These are phyloP conservation scores for Pythium phragmitis DNA, from an alignment of 352 stramenopile genomes.

Conservation along the genomic window DNA sequence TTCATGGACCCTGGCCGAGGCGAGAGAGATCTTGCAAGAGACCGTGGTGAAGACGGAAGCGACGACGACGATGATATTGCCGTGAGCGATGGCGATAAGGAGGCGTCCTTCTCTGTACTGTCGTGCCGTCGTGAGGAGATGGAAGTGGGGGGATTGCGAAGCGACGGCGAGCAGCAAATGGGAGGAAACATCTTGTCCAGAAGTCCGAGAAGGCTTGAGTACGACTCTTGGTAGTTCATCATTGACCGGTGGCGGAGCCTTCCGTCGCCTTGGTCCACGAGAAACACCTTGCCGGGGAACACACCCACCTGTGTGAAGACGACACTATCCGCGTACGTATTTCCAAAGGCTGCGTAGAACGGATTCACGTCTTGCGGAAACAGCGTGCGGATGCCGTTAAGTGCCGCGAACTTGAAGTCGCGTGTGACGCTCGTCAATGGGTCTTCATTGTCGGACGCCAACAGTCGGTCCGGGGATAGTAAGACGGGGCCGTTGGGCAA, in stretches of 20 bases:
- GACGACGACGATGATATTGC: background rate
- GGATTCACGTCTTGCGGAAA: constrained; percentile 79
- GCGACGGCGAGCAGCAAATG: constrained; percentile 43
- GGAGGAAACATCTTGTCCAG: constrained; percentile 80
- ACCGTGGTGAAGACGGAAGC: constrained; percentile 19
- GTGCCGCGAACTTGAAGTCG: constrained; percentile 65
- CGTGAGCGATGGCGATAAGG: constrained; percentile 8
- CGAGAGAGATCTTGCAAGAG: constrained; percentile 14
- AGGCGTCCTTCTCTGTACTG: background rate
- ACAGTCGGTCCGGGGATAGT: constrained; percentile 56
- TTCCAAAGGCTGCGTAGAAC: constrained; percentile 84
- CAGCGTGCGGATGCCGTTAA: constrained; percentile 58
- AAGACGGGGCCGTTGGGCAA: constrained; percentile 77
- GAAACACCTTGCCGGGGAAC: constrained; percentile 73
- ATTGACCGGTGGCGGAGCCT: constrained; percentile 59
- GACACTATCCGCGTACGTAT: constrained; percentile 47
- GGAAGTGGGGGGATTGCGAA: background rate
- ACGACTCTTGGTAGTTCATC: constrained; percentile 67
- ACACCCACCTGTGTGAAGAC: constrained; percentile 76
- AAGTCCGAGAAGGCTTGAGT: constrained; percentile 51
- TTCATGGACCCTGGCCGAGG: constrained; percentile 13
- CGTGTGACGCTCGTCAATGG: constrained; percentile 35
- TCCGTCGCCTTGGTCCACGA: constrained; percentile 56
- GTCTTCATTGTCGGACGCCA: constrained; percentile 43
- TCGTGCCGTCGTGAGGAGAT: background rate